Evolutionary conservation across 331 rosid genomes (phyloP).

Genomic region (Quercus phellos): DNA sequence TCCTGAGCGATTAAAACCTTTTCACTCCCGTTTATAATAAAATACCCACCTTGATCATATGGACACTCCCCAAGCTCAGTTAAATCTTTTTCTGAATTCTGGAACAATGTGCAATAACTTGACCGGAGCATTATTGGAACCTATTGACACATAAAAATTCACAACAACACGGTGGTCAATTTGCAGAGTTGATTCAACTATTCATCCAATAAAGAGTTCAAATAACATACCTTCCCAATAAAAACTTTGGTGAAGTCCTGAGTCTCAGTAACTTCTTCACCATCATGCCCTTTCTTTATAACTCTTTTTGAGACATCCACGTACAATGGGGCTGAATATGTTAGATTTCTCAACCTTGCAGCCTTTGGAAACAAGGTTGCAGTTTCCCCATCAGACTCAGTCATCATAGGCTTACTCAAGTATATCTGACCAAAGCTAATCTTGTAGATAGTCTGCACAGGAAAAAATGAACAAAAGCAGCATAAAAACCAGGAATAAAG

Average conservation of each 20-base stretch:
- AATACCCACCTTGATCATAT: slow-evolving; percentile 96
- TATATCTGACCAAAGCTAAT: slow-evolving; percentile 94
- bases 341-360: slow-evolving; percentile 88
- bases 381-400: slow-evolving; percentile 96
- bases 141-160: slow-evolving; percentile 30
- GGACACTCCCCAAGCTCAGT: slow-evolving; percentile 99
- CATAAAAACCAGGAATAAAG: slow-evolving; percentile 12
- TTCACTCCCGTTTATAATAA: slow-evolving; percentile 93
- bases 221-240: slow-evolving; percentile 72
- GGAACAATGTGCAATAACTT: slow-evolving; percentile 90
- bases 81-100: slow-evolving; percentile 95
- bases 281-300: slow-evolving; percentile 94
- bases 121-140: slow-evolving; percentile 99
- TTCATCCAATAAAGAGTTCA: background rate
- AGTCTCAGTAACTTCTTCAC: slow-evolving; percentile 86
- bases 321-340: slow-evolving; percentile 94
- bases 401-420: slow-evolving; percentile 98
- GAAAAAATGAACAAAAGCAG: background rate
- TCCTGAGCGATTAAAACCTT: slow-evolving; percentile 98
- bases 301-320: slow-evolving; percentile 92
- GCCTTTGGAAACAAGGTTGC: slow-evolving; percentile 97
- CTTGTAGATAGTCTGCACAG: slow-evolving; percentile 69
- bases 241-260: slow-evolving; percentile 97
- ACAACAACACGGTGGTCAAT: background rate
- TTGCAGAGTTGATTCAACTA: background rate